Conservation (phyloP, 768 basidiomycete species). For the Lentinus brumalis region DNA sequence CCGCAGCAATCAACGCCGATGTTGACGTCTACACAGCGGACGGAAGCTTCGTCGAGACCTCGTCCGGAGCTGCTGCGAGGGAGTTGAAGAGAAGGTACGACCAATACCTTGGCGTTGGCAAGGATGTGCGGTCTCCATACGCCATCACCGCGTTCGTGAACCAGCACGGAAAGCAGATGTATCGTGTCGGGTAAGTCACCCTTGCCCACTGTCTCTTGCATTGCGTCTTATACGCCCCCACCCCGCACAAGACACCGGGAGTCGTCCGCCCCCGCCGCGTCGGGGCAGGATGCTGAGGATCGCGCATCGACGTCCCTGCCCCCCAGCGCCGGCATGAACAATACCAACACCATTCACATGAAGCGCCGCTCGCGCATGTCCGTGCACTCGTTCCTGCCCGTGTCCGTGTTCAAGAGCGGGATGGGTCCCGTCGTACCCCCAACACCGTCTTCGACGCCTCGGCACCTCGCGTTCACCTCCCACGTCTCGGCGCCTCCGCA, state of each 20-base stretch:
- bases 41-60: constrained; percentile 78
- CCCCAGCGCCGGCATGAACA: not conserved
- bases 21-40: constrained; percentile 49
- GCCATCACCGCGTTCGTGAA: constrained; percentile 82
- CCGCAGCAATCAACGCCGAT: not conserved
- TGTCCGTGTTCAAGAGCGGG: constrained; percentile 50
- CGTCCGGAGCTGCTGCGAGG: constrained; percentile 72
- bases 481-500: constrained; percentile 60
- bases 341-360: constrained; percentile 17
- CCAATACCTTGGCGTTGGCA: constrained; percentile 63
- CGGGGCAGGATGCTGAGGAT: constrained; percentile 51
- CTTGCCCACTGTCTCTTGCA: not conserved
- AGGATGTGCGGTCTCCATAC: constrained; percentile 72
- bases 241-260: constrained; percentile 53
- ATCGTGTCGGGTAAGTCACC: constrained; percentile 68
- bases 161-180: constrained; percentile 78
- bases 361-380: constrained; percentile 70
- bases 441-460: constrained; percentile 22
- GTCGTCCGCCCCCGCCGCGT: constrained; percentile 58
- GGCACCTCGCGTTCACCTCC: constrained; percentile 32
- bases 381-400: constrained; percentile 57
- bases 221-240: not conserved
- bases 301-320: constrained; percentile 25
- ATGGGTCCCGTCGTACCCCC: constrained; percentile 16
- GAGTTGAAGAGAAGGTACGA: constrained; percentile 81